Evolutionary conservation across 768 basidiomycete genomes (phyloP), one percentile per base, ranked within the genome.

Genomic region (Amanita fuliginea): DNA sequence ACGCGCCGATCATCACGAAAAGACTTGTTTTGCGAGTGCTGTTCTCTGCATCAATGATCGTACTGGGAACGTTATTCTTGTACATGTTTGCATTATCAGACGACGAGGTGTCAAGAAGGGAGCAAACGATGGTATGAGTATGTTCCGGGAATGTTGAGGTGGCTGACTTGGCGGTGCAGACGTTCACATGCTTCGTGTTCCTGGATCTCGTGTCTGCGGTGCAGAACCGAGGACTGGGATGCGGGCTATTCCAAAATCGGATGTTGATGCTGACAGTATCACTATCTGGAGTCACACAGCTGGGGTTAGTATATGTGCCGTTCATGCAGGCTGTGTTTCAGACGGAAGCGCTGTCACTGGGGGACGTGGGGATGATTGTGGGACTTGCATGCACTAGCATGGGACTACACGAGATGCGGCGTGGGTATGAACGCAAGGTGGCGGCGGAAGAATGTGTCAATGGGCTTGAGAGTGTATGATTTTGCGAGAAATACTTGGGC

Each of bases 171-270:
- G 22, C 19, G 14, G 21, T 18, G n/a, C 64, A 96, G 95, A 96
- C 95, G 21, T 98, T 98, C 66, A 87, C 93, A 14, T 86, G 83
- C 61, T 98, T 98, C 67, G 95, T 98, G 51, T 89, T 97, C 73
- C 83, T 98, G 54, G 95, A 98, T 65, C 79, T 98, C 39, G 86
- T 92, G 8, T 97, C 93, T 34, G 95, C 95, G 1, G 65, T 96
- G 28, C 94, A 98, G 63, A 95, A 89, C 64, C 88, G 95, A 47
- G 92, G 92, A 9, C 77, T 98, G 13, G 81, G 83, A 37, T 95
- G 92, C 57, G 83, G 81, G 5, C 60, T 97, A 26, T 68, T 79
- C 51, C 83, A 84, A 60, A 98, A 98, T 72, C 77, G 76, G 59
- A 94, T 97, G 89, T 74, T 97, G 51, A 66, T 95, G 54, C 72